Percentiles rank a stretch among this genome's conserved stretches.
These are phyloP conservation scores for Graphilbum fragrans DNA, from an alignment of 2,329 filamentous ascomycete genomes.

Conservation along the genomic window DNA sequence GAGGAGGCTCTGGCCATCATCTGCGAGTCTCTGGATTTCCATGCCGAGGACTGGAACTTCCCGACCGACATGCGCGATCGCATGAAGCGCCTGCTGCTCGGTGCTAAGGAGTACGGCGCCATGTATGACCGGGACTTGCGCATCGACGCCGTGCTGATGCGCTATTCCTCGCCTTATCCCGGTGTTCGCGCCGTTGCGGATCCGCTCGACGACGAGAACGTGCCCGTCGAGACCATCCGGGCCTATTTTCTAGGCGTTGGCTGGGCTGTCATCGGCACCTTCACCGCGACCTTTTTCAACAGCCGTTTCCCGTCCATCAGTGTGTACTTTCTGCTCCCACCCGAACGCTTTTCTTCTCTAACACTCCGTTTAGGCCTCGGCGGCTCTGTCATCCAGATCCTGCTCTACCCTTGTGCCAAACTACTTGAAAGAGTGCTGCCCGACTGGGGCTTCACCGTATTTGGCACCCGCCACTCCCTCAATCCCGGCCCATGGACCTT, in stretches of 20 bases:
- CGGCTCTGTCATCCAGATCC: constrained; percentile 28
- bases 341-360: neutral
- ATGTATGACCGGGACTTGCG: constrained; percentile 27
- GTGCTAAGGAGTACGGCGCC: constrained; percentile 25
- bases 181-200: constrained; percentile 28
- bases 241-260: constrained; percentile 28
- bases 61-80: constrained; percentile 28
- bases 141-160: constrained; percentile 26
- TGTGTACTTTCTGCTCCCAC: constrained; percentile 8
- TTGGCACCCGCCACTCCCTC: constrained; percentile 23
- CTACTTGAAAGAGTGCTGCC: constrained; percentile 29
- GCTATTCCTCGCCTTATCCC: constrained; percentile 28
- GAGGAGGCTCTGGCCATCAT: constrained; percentile 28
- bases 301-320: constrained; percentile 25
- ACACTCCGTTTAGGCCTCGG: constrained; percentile 13
- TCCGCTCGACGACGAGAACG: constrained; percentile 19
- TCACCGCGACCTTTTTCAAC: constrained; percentile 28
- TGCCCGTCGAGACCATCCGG: constrained; percentile 27
- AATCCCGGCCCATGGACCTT: constrained; percentile 29
- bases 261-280: constrained; percentile 25
- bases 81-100: constrained; percentile 23
- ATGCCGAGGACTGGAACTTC: constrained; percentile 32
- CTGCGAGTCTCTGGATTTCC: constrained; percentile 23
- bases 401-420: constrained; percentile 33
- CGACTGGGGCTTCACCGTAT: constrained; percentile 29